Percentiles rank a stretch among this genome's conserved stretches.
phyloP scores from a whole-genome alignment of 2,329 filamentous ascomycete genomes.

The Paramyrothecium sp. region DNA sequence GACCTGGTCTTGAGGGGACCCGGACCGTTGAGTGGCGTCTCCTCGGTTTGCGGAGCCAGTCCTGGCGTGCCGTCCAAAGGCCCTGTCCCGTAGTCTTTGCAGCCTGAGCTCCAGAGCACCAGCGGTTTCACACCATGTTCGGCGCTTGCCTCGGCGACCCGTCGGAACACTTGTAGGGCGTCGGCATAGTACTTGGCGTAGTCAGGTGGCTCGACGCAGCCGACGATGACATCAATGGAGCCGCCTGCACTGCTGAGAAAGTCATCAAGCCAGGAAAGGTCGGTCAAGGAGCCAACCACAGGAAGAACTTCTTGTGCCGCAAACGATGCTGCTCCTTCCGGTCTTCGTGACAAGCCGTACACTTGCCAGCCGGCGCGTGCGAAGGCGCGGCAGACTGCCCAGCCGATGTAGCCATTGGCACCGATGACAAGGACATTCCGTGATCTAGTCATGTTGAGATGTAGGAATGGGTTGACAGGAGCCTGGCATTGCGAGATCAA shows the following conservation, averaged over 20 bases:
- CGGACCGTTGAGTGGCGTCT: constrained; percentile 32
- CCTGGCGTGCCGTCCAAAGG: constrained; percentile 29
- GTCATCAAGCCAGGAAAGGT: constrained; percentile 23
- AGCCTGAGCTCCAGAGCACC: constrained; percentile 45
- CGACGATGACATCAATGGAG: constrained; percentile 40
- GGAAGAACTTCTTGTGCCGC: constrained; percentile 35
- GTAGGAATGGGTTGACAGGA: no score
- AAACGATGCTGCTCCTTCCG: constrained; percentile 25
- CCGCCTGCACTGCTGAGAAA: constrained; percentile 19
- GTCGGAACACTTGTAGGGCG: constrained; percentile 29
- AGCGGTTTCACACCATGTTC: constrained; percentile 32
- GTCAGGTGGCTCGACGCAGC: constrained; percentile 37
- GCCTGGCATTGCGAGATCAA: no score
- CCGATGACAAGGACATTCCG: constrained; percentile 42
- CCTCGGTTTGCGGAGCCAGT: constrained; percentile 41
- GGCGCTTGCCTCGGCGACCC: constrained; percentile 29
- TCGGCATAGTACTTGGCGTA: constrained; percentile 39
- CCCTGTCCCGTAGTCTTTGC: constrained; percentile 46
- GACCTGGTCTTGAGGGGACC: constrained; percentile 27
- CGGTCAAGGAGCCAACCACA: constrained; percentile 34
- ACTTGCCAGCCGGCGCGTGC: constrained; percentile 41
- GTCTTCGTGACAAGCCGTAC: constrained; percentile 41
- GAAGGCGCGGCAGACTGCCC: constrained; percentile 42
- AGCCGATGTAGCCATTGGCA: constrained; percentile 48
- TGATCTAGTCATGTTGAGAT: not conserved